These are phyloP conservation scores for Tricholoma furcatifolium DNA, from an alignment of 768 basidiomycete species.

Conservation along the genomic window DNA sequence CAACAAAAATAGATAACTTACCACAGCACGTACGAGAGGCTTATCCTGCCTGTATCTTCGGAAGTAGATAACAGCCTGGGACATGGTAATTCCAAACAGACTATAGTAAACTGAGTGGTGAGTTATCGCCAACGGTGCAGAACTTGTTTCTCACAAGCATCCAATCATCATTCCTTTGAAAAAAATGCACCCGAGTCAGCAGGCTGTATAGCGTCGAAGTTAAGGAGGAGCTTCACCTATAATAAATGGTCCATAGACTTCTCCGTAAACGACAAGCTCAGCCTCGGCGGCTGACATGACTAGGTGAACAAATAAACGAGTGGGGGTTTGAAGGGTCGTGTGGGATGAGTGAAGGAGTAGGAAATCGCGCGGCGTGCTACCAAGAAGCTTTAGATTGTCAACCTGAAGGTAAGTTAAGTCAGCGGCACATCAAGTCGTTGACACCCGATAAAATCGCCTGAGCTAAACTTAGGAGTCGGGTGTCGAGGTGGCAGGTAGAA, in stretches of 20 bases:
- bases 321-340: too few species aligned
- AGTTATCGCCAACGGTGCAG: neutral
- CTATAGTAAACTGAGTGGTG: neutral
- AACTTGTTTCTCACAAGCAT: slow-evolving; percentile 4
- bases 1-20: neutral
- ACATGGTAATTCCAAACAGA: slow-evolving; percentile 10
- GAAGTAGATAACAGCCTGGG: slow-evolving; percentile 10
- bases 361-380: too few species aligned
- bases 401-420: too few species aligned
- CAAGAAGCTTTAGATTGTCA: too few species aligned
- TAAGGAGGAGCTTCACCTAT: slow-evolving; percentile 1
- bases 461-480: too few species aligned
- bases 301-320: too few species aligned
- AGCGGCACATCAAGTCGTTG: too few species aligned
- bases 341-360: too few species aligned
- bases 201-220: neutral
- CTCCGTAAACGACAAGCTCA: slow-evolving; percentile 6
- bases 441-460: too few species aligned
- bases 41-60: slow-evolving; percentile 10
- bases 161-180: slow-evolving; percentile 13
- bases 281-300: slow-evolving; percentile 1
- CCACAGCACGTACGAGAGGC: slow-evolving; percentile 1
- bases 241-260: slow-evolving; percentile 10
- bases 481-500: too few species aligned
- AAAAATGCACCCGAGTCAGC: neutral